Base-by-base conservation (phyloP, 768 basidiomycete species). In the Pisolithus albus region DNA sequence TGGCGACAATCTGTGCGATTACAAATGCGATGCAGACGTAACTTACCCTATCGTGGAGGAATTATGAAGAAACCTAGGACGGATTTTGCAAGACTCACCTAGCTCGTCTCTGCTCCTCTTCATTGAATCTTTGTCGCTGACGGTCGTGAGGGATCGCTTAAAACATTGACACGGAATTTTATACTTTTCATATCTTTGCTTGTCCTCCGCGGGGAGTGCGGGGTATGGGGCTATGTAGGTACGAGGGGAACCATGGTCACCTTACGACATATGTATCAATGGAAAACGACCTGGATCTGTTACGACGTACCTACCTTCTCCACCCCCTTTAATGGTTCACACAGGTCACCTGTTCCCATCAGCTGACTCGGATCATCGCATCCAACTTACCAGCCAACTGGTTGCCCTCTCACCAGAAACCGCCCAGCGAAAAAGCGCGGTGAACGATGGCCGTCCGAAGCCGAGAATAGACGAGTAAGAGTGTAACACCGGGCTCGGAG, bases 231-330 rank as follows among this genome's bases (percentile, higher is more conserved):
- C 30, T 9, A 10, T 80, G 73, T 6, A 94, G 77, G 69, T 91
- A 95, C 13, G 61, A 69, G 1, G 92, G 91, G 74, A 90, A 91
- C 89, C 92, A 49, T 37, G 18, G 43, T 15, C 39, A 5, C 39
- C 41, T 44, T 24, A 44, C 23, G 11, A 44, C 19, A 24, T 13
- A 23, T 43, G n/a, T n/a, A n/a, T n/a, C 13, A 19, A 40, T 26
- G 18, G 42, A 46, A 51, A 18, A 50, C 43, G 15, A 40, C 6
- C 21, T 10, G 24, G 44, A 46, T 19, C 37, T 38, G 40, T 47
- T 28, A 39, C 4, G 36, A 57, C 75, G 34, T 54, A 86, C 88
- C 64, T 26, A n/a, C 6, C 26, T 85, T 83, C 15, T 83, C 80
- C 15, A 75, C 69, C 19, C 94, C 68, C 62, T 94, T 91, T 26